Evolutionary conservation across 441 rosid genomes (phyloP).

Genomic region (Rhodomyrtus psidioides): DNA sequence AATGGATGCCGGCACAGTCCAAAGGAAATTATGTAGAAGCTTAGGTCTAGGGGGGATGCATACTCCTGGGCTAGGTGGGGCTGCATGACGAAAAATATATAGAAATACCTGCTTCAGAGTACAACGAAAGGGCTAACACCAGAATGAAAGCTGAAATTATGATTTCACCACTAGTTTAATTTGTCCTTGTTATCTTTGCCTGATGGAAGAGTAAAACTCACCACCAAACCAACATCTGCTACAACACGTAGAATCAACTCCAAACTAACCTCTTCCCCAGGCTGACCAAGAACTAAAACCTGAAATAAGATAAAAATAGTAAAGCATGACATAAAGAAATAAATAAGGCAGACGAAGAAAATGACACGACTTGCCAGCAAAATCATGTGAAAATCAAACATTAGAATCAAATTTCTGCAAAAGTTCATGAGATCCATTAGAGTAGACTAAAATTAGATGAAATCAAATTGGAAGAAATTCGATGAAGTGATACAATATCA

Average conservation of each 20-base stretch:
- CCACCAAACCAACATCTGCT: constrained; percentile 82
- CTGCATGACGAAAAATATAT: neutral
- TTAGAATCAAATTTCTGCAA: neutral
- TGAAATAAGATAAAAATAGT: constrained; percentile 15
- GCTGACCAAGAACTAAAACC: constrained; percentile 59
- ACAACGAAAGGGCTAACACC: neutral
- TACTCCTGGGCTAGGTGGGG: neutral
- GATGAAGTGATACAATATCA: neutral
- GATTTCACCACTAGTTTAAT: neutral
- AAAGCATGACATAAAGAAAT: neutral
- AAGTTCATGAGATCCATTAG: neutral
- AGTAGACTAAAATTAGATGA: neutral
- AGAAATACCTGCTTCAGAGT: neutral
- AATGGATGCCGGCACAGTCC: neutral
- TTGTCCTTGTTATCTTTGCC: neutral
- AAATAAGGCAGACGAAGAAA: neutral
- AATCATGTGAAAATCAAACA: neutral
- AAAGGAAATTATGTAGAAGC: neutral
- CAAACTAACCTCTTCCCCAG: constrained; percentile 61
- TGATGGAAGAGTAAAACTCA: constrained; percentile 16
- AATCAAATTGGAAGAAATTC: neutral
- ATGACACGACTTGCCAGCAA: neutral
- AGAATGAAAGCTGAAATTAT: neutral
- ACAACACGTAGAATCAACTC: constrained; percentile 72
- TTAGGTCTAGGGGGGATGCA: neutral